Percentiles rank a stretch among this genome's conserved stretches.
Conservation (phyloP, 2,329 filamentous ascomycete genomes). For the Sordariomycetes sp. region DNA sequence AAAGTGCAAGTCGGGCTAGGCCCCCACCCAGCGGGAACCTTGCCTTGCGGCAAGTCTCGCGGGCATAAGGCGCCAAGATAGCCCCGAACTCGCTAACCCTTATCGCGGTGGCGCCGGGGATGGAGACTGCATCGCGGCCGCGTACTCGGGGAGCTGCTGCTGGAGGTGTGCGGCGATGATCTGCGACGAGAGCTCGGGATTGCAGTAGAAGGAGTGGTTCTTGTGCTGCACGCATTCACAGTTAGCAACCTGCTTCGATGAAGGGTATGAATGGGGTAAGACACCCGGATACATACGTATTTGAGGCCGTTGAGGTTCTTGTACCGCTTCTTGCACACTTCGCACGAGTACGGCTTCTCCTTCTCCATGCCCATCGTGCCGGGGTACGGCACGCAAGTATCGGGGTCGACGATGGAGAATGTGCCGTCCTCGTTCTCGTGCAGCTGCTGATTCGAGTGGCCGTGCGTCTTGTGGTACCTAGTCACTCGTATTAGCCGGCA, state of each 20-base stretch:
- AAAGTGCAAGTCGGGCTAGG: neutral
- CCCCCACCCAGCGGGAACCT: neutral
- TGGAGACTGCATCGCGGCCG: neutral
- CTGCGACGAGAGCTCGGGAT: conserved; percentile 7
- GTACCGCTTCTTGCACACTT: conserved; percentile 94
- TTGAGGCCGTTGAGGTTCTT: conserved; percentile 98
- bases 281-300: conserved; percentile 48
- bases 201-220: conserved; percentile 10
- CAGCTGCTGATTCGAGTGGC: conserved; percentile 90
- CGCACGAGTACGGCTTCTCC: conserved; percentile 96
- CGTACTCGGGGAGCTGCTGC: conserved; percentile 3
- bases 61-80: neutral
- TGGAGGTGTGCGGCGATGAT: conserved; percentile 4
- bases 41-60: neutral
- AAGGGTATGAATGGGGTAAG: neutral
- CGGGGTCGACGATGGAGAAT: conserved; percentile 94
- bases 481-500: neutral
- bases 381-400: conserved; percentile 86
- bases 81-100: neutral
- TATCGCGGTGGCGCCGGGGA: conserved; percentile 1
- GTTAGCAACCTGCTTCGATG: neutral
- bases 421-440: conserved; percentile 96
- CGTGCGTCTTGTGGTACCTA: conserved; percentile 66
- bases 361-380: conserved; percentile 99
- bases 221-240: conserved; percentile 6